Evolutionary conservation across 2,329 filamentous ascomycete species (phyloP), one percentile per base, ranked within the genome.

Genomic region (Capronia americana): DNA sequence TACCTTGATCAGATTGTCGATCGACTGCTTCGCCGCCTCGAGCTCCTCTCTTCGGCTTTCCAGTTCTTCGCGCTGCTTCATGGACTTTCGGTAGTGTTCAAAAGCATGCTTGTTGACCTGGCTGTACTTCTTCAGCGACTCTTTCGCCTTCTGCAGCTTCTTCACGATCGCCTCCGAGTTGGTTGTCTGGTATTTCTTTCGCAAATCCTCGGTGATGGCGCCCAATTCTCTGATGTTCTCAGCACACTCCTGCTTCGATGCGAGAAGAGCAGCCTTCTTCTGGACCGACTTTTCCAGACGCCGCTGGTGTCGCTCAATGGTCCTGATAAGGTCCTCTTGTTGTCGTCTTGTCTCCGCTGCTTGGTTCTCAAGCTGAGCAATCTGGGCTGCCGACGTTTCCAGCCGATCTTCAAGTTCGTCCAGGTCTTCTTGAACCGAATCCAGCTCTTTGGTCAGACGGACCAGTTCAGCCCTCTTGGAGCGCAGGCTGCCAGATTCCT

Each of bases 21-120:
- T 99, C 1, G 92, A 94, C 41, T 84, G 85, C 72, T 96, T 92
- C 2, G 92, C 94, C 14, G 88, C 89, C 73, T 97, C 92, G 11
- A 99, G 87, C 77, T 98, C 95, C 73, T 90, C 87, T 57, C 94
- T 88, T 72, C 95, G 90, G 75, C 91, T 90, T 57, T 91, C 91
- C 20, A 99, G 84, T 24, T 90, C 90, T 69, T 97, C 93, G 64
- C 96, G 90, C 79, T 97, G 92, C 58, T 89, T 91, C 7, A 94
- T 97, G 77, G 98, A 99, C 80, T 90, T 96, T 81, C 94, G 96
- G 82, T 98, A 99, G 78, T 99, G 95, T 79, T 99, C 96, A 76
- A 98, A 97, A 0, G 95, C 95, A 81, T 99, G 98, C 82, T 98
- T 99, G 86, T 99, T 99, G 81, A 99, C 93, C 32, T 70, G 70